A percentile compares a stretch with the other conserved stretches of the same genome.
Evolutionary conservation across 306 rosid species (phyloP).

Genomic region (Rosa lucieae): DNA sequence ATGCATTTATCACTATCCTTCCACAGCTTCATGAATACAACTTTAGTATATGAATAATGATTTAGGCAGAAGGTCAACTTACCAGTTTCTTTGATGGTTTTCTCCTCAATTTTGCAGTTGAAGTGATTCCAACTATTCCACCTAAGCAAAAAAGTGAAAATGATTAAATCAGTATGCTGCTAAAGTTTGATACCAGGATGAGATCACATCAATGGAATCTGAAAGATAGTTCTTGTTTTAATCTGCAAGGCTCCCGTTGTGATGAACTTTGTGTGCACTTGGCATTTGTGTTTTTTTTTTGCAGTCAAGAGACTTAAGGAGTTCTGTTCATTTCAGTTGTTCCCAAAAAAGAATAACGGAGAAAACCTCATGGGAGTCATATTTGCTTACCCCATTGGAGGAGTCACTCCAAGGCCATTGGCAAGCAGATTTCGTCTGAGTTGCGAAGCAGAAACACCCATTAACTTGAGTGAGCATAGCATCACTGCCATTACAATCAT

Average conservation of each 20-base stretch:
- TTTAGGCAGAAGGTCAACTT: slow-evolving; percentile 10
- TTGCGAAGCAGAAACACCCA: slow-evolving; percentile 34
- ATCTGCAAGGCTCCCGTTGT: not conserved
- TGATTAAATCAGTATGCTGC: not conserved
- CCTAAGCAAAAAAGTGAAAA: slow-evolving; percentile 39
- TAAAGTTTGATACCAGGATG: not conserved
- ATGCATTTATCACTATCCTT: not conserved
- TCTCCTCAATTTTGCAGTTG: slow-evolving; percentile 65
- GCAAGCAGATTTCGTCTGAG: slow-evolving; percentile 68
- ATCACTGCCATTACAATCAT: slow-evolving; percentile 12
- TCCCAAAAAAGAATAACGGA: not conserved
- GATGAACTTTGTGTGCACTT: not conserved
- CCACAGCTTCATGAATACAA: not conserved
- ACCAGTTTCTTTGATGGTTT: slow-evolving; percentile 74
- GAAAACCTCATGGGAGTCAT: not conserved
- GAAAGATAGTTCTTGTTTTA: not conserved
- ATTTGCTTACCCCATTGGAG: slow-evolving; percentile 84
- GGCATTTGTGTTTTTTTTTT: not conserved
- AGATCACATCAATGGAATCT: not conserved
- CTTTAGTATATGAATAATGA: not conserved
- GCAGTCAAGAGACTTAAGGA: not conserved
- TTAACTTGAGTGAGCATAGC: slow-evolving; percentile 6
- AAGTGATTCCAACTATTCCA: slow-evolving; percentile 99
- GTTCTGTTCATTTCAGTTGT: not conserved
- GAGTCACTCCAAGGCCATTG: slow-evolving; percentile 77